A percentile compares a stretch with the other conserved stretches of the same genome.
These are phyloP conservation scores for Vitis vinifera DNA, from an alignment of 164 flowering plant genomes.

Conservation along the genomic window ASM3070453v1 NC_081823.1:869001-869500, in stretches of 20 bases:
- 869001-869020: too few relatives aligned
- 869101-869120: slow-evolving; percentile 72
- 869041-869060: background rate
- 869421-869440: slow-evolving; percentile 59
- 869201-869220: slow-evolving; percentile 74
- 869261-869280: slow-evolving; percentile 63
- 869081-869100: slow-evolving; percentile 56
- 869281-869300: slow-evolving; percentile 30
- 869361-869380: slow-evolving; percentile 23
- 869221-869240: slow-evolving; percentile 55
- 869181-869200: slow-evolving; percentile 77
- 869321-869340: too few relatives aligned
- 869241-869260: slow-evolving; percentile 80
- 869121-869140: slow-evolving; percentile 81
- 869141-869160: slow-evolving; percentile 72
- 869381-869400: slow-evolving; percentile 43
- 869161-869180: slow-evolving; percentile 69
- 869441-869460: slow-evolving; percentile 74
- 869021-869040: background rate
- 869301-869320: background rate
- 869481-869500: slow-evolving; percentile 74
- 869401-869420: slow-evolving; percentile 59
- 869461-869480: slow-evolving; percentile 65
- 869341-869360: too few relatives aligned
- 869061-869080: slow-evolving; percentile 41